A percentile compares a stretch with the other conserved stretches of the same genome.
Evolutionary conservation across 2,329 filamentous ascomycete genomes (phyloP).

Genomic region (Paracoccidioides brasiliensis): DNA sequence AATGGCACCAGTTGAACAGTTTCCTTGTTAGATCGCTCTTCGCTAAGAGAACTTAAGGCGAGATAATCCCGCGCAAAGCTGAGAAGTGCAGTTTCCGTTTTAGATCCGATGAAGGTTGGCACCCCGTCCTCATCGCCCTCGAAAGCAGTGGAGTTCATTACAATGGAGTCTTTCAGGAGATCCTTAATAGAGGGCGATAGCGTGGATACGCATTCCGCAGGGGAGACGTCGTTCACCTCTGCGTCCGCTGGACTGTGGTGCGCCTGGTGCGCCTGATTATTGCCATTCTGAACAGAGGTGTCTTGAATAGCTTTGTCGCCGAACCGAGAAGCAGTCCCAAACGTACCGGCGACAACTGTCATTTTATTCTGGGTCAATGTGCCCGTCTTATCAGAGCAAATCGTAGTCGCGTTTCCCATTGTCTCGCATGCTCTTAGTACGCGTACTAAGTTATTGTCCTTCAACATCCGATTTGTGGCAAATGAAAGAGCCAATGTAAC

Average conservation of each 20-base stretch:
- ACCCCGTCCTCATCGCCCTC: constrained; percentile 50
- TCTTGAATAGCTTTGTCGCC: constrained; percentile 23
- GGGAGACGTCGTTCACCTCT: constrained; percentile 36
- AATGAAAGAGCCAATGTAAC: constrained; percentile 50
- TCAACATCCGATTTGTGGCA: constrained; percentile 50
- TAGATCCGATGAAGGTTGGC: constrained; percentile 55
- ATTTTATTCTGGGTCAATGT: constrained; percentile 53
- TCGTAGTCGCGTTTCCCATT: constrained; percentile 51
- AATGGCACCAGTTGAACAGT: constrained; percentile 62
- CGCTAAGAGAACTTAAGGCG: constrained; percentile 50
- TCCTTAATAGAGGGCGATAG: constrained; percentile 41
- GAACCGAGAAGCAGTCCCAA: constrained; percentile 36
- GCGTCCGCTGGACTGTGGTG: constrained; percentile 16
- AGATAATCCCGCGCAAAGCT: constrained; percentile 53
- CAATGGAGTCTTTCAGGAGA: constrained; percentile 50
- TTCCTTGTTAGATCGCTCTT: constrained; percentile 48
- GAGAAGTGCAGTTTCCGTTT: constrained; percentile 65
- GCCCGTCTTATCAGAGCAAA: constrained; percentile 55
- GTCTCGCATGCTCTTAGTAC: constrained; percentile 48
- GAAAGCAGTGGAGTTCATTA: constrained; percentile 57
- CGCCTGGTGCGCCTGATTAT: constrained; percentile 1
- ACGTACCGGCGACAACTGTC: constrained; percentile 45
- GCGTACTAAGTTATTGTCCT: constrained; percentile 50
- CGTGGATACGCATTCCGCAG: constrained; percentile 41
- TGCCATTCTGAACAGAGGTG: constrained; percentile 15